These are phyloP conservation scores for Termitomyces sp. DNA, from an alignment of 768 basidiomycete genomes.

Conservation along the genomic window DNA sequence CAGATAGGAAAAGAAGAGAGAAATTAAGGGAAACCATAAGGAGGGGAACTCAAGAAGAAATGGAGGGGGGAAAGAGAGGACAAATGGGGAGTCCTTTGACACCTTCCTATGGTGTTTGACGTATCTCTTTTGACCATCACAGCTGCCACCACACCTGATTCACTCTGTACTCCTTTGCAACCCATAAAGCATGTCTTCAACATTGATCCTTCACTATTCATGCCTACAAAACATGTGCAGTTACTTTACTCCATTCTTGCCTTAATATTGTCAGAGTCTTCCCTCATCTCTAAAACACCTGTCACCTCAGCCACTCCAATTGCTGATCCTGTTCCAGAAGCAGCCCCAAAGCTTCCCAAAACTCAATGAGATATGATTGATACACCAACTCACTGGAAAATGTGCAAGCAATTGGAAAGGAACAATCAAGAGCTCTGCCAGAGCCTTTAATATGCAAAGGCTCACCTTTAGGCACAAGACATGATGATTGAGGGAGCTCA, in stretches of 20 bases:
- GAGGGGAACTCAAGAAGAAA: no score
- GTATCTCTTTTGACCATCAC: no score
- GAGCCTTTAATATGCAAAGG: background rate
- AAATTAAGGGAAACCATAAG: no score
- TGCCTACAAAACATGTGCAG: background rate
- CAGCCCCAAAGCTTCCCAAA: no score
- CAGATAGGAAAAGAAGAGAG: no score
- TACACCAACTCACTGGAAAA: no score
- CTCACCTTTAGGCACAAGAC: background rate
- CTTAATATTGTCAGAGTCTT: background rate
- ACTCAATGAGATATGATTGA: no score
- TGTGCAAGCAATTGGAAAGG: background rate
- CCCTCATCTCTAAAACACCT: background rate
- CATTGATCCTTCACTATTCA: background rate
- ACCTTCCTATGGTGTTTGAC: background rate
- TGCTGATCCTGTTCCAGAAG: no score
- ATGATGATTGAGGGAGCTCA: conserved; percentile 1
- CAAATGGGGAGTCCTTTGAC: no score
- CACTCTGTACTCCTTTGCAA: background rate
- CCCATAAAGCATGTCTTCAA: background rate
- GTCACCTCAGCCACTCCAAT: no score
- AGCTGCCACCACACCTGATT: no score
- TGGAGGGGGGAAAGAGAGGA: no score
- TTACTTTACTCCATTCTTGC: background rate
- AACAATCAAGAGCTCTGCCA: background rate